Conservation (phyloP, 768 basidiomycete genomes). For the Boletus coccyginus region DNA sequence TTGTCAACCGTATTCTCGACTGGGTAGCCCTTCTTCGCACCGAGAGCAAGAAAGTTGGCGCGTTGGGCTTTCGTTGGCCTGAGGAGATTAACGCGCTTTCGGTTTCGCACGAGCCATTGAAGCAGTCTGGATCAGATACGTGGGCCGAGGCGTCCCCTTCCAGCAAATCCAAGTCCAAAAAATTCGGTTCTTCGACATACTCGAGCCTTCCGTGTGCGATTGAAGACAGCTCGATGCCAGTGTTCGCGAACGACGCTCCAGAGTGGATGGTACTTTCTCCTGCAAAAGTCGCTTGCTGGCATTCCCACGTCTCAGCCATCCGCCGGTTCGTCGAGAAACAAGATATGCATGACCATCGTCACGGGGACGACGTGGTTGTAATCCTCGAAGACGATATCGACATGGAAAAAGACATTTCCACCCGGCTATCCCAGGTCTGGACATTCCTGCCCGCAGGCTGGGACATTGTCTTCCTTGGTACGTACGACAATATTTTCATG, state of each 20-base stretch:
- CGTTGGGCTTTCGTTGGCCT: constrained; percentile 39
- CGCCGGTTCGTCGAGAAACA: constrained; percentile 38
- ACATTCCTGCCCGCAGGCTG: constrained; percentile 52
- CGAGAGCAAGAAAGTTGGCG: neutral
- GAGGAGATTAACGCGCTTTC: constrained; percentile 32
- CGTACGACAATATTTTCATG: constrained; percentile 6
- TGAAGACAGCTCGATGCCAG: constrained; percentile 36
- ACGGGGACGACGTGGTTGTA: constrained; percentile 38
- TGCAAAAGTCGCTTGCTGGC: constrained; percentile 68
- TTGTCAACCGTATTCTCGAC: constrained; percentile 41
- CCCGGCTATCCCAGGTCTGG: constrained; percentile 47
- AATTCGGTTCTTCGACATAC: neutral
- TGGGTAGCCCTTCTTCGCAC: constrained; percentile 33
- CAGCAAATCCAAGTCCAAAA: neutral
- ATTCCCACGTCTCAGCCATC: constrained; percentile 60
- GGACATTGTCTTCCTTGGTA: constrained; percentile 76
- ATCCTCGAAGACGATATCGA: constrained; percentile 81
- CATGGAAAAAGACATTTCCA: constrained; percentile 61
- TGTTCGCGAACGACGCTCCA: constrained; percentile 38
- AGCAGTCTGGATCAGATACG: constrained; percentile 19
- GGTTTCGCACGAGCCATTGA: constrained; percentile 5
- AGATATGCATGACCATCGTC: constrained; percentile 6
- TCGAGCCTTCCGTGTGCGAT: constrained; percentile 42
- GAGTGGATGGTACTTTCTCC: constrained; percentile 53
- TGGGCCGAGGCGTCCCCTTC: constrained; percentile 14